A percentile compares a stretch with the other conserved stretches of the same genome.
Evolutionary conservation across 352 stramenopile species (phyloP).

Genomic region (Phytophthora vignae): DNA sequence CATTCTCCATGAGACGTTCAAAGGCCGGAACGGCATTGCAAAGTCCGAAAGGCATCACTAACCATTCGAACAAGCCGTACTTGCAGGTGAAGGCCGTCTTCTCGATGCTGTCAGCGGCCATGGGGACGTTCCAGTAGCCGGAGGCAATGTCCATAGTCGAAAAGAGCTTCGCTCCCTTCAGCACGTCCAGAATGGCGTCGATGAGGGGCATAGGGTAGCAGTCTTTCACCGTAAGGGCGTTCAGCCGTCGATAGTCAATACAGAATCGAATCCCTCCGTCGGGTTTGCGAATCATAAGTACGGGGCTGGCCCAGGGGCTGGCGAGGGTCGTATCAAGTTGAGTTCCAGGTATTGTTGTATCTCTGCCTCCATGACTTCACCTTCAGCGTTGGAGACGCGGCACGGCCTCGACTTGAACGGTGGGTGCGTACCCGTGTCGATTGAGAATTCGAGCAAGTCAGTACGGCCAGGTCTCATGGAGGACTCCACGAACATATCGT

Average conservation of each 20-base stretch:
- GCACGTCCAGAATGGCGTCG: not conserved
- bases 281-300: slow-evolving; percentile 22
- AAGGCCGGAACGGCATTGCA: too few relatives aligned
- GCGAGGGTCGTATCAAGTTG: not conserved
- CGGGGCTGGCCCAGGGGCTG: slow-evolving; percentile 16
- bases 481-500: slow-evolving; percentile 9
- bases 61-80: not conserved
- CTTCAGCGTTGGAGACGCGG: slow-evolving; percentile 5
- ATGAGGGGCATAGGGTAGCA: not conserved
- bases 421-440: not conserved
- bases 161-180: not conserved
- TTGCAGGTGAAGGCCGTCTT: not conserved
- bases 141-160: not conserved
- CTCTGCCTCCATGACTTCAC: slow-evolving; percentile 4
- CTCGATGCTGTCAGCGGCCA: not conserved
- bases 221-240: slow-evolving; percentile 12
- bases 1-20: too few relatives aligned
- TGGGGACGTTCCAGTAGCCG: not conserved
- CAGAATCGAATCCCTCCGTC: slow-evolving; percentile 20
- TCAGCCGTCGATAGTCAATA: slow-evolving; percentile 5
- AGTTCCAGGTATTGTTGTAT: slow-evolving; percentile 19
- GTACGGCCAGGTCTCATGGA: not conserved
- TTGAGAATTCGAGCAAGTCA: not conserved
- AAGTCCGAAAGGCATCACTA: too few relatives aligned
- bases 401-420: slow-evolving; percentile 2